Base-by-base conservation (phyloP, 2,329 filamentous ascomycete genomes). In the Plectosphaerella sp. region DNA sequence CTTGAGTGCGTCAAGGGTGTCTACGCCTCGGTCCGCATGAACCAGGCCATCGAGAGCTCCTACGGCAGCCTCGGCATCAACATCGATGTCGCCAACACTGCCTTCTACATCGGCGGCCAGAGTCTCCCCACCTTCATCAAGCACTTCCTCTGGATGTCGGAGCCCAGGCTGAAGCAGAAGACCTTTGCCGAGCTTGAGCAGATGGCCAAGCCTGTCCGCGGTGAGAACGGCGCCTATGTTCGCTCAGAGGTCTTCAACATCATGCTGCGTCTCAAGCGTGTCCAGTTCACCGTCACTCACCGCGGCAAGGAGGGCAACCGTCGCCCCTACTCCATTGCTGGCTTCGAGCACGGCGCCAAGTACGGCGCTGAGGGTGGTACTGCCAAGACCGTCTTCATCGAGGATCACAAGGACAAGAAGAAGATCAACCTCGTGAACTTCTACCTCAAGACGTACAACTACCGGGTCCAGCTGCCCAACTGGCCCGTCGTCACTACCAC, bases 11-110 rank as follows among this genome's bases (percentile, higher is more conserved):
- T 90, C 73, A 96, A 96, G 66, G 94, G 94, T 28, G 87, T 91
- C 5, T 97, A 96, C 61, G 84, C 91, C 10, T 91, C 92, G 0
- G 85, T 97, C 49, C 84, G 91, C 42, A 79, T 93, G 20, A 87
- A 86, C 46, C 78, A 89, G 55, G 67, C 62, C 54, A 72, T 66
- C 61, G 67, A 60, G 54, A 61, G 57, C 52, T 70, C 74, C 2
- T 24, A 55, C 36, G 77, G 81, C 33, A 83, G 82, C 9, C 76
- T 97, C 6, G 83, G 88, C 0, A 74, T 99, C 64, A 97, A 97
- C 60, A 84, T 96, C 11, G 93, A 99, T 62, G 88, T 96, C 28
- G 87, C 92, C 52, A 96, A 97, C 64, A 89, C 90, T 0, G 89
- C 88, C 12, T 99, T 99, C 72, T 97, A 89, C 87, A 78, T 69